These are phyloP conservation scores for Agaricus blazei DNA, from an alignment of 768 basidiomycete genomes.

Conservation along the genomic window DNA sequence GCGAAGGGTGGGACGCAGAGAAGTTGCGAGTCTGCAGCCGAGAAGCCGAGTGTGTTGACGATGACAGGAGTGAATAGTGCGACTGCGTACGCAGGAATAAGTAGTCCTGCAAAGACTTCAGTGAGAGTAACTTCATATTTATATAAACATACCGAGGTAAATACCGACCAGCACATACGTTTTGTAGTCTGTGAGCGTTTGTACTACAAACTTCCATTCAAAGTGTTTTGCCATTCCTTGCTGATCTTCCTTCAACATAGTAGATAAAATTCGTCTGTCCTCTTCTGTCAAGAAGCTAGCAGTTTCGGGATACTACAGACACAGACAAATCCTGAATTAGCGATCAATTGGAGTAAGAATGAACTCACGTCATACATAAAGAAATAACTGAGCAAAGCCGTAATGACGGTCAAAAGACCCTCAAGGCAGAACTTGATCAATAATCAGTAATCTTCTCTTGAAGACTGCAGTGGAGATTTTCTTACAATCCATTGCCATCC, in stretches of 20 bases:
- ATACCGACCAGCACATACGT: constrained; percentile 34
- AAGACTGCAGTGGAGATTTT: not conserved
- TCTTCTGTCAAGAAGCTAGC: constrained; percentile 45
- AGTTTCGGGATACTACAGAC: constrained; percentile 47
- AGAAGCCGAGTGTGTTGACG: constrained; percentile 40
- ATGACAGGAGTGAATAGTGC: constrained; percentile 49
- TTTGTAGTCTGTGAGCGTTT: constrained; percentile 44
- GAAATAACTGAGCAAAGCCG: constrained; percentile 41
- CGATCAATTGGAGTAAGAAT: not conserved
- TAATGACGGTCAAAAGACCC: constrained; percentile 37
- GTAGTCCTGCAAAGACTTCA: constrained; percentile 19
- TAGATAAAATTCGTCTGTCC: constrained; percentile 34
- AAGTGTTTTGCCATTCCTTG: constrained; percentile 42
- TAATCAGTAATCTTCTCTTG: not conserved
- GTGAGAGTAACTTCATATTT: not conserved
- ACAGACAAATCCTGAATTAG: not conserved
- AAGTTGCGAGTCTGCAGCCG: constrained; percentile 44
- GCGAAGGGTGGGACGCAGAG: constrained; percentile 48
- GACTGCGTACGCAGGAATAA: constrained; percentile 39
- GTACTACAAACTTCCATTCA: constrained; percentile 39
- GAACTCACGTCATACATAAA: constrained; percentile 46
- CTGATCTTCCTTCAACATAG: constrained; percentile 39
- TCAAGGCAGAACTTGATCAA: constrained; percentile 38
- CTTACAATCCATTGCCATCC: constrained; percentile 51
- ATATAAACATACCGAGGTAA: constrained; percentile 31